Conservation (phyloP, 345 rosid genomes). For the Salix arbutifolia region DNA sequence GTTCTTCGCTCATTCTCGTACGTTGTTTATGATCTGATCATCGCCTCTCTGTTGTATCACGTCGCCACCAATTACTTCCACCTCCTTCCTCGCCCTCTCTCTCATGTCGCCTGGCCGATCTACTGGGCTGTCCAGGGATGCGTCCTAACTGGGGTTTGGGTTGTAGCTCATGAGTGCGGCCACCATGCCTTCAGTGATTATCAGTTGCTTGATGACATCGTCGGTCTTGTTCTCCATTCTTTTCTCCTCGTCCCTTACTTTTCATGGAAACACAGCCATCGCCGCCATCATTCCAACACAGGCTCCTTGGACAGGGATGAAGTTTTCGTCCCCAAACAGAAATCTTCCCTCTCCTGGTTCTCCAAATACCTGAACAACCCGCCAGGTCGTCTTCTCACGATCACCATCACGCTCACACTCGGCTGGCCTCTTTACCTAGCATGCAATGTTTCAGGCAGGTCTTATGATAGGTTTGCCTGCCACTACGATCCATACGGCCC, state of each 20-base stretch:
- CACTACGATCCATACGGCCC: slow-evolving; percentile 29
- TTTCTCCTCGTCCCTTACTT: slow-evolving; percentile 32
- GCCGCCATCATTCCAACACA: slow-evolving; percentile 37
- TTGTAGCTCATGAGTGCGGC: slow-evolving; percentile 36
- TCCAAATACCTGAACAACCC: slow-evolving; percentile 34
- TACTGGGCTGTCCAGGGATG: slow-evolving; percentile 35
- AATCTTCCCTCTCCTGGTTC: slow-evolving; percentile 15
- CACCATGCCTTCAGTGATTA: slow-evolving; percentile 38
- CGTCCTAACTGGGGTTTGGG: slow-evolving; percentile 32
- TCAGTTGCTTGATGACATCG: slow-evolving; percentile 21
- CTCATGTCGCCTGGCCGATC: slow-evolving; percentile 34
- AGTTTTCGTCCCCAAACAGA: slow-evolving; percentile 29
- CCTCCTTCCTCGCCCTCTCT: slow-evolving; percentile 24
- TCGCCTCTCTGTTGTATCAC: slow-evolving; percentile 22
- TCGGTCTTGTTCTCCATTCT: slow-evolving; percentile 27
- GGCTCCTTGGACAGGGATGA: slow-evolving; percentile 28
- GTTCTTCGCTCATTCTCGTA: slow-evolving; percentile 28
- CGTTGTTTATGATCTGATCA: slow-evolving; percentile 18
- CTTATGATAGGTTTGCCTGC: slow-evolving; percentile 29
- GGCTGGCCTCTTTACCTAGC: slow-evolving; percentile 36
- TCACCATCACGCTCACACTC: slow-evolving; percentile 17
- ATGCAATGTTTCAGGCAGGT: slow-evolving; percentile 32
- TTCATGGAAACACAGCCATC: slow-evolving; percentile 38
- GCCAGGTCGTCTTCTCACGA: slow-evolving; percentile 14
- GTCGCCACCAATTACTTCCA: slow-evolving; percentile 30